Conservation (phyloP, 2,329 filamentous ascomycete genomes). For the Claviceps pazoutovae region DNA sequence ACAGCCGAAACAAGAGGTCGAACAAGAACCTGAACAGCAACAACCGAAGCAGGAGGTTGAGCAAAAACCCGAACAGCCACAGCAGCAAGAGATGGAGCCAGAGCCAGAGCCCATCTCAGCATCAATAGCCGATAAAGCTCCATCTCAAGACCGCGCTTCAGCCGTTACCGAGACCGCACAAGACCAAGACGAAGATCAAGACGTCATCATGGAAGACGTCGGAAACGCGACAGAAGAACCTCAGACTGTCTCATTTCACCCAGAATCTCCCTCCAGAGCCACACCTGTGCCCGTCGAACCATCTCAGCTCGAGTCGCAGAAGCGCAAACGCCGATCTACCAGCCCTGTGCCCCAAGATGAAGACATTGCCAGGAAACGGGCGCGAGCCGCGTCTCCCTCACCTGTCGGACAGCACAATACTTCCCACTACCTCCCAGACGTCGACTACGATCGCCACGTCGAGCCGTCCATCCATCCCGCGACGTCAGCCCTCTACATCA, state of each 20-base stretch:
- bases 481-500: constrained; percentile 73
- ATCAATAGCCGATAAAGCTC: not conserved
- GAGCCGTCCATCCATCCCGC: constrained; percentile 53
- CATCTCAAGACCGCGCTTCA: not conserved
- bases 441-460: constrained; percentile 23
- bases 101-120: not conserved
- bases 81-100: not conserved
- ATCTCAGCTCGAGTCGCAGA: constrained; percentile 33
- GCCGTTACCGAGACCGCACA: not conserved
- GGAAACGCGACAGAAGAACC: not conserved
- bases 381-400: constrained; percentile 21
- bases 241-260: not conserved
- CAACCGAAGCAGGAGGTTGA: not conserved
- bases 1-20: not conserved
- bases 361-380: constrained; percentile 39
- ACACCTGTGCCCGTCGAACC: constrained; percentile 6
- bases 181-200: constrained; percentile 1
- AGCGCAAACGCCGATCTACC: constrained; percentile 52
- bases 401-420: not conserved
- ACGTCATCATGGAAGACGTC: not conserved
- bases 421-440: constrained; percentile 8
- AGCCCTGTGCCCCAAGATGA: constrained; percentile 44
- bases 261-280: not conserved
- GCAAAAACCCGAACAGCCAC: not conserved
- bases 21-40: not conserved